phyloP scores from a whole-genome alignment of 495 filamentous ascomycete genomes.

The Penicillium alfredii region DNA sequence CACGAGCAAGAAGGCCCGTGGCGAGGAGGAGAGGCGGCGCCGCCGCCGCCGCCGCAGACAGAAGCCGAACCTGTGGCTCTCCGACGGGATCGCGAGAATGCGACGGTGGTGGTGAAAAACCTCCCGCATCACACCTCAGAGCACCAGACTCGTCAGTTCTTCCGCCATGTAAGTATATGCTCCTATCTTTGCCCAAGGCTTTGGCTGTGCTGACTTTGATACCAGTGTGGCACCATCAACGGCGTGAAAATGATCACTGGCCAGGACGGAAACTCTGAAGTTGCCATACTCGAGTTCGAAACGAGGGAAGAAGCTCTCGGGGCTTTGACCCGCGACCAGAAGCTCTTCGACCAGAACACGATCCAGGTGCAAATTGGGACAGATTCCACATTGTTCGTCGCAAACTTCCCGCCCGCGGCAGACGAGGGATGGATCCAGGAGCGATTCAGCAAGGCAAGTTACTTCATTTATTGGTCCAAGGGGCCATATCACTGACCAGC shows the following conservation, averaged over 20 bases:
- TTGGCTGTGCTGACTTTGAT: constrained; percentile 17
- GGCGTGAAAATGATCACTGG: constrained; percentile 58
- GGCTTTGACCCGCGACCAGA: constrained; percentile 74
- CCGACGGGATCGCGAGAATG: constrained; percentile 84
- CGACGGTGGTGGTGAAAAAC: constrained; percentile 72
- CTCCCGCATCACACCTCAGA: constrained; percentile 64
- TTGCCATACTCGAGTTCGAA: constrained; percentile 80
- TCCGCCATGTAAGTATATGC: constrained; percentile 59
- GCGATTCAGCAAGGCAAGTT: constrained; percentile 59
- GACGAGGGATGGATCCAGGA: constrained; percentile 74
- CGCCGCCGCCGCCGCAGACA: constrained; percentile 14
- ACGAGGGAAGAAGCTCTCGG: constrained; percentile 69
- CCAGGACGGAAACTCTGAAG: constrained; percentile 50
- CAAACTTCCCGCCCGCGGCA: constrained; percentile 82
- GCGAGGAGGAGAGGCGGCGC: too few relatives aligned
- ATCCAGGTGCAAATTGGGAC: constrained; percentile 69
- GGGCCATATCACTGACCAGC: constrained; percentile 17
- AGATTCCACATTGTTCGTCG: constrained; percentile 76
- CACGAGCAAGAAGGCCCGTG: constrained; percentile 55
- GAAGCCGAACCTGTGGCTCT: constrained; percentile 35
- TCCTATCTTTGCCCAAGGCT: neutral
- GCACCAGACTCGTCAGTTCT: constrained; percentile 75
- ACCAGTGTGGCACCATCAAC: constrained; percentile 72
- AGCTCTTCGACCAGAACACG: constrained; percentile 60
- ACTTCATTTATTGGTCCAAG: constrained; percentile 1